A percentile compares a stretch with the other conserved stretches of the same genome.
phyloP scores from a whole-genome alignment of 306 rosid genomes.

The Rubus parviflorus region DNA sequence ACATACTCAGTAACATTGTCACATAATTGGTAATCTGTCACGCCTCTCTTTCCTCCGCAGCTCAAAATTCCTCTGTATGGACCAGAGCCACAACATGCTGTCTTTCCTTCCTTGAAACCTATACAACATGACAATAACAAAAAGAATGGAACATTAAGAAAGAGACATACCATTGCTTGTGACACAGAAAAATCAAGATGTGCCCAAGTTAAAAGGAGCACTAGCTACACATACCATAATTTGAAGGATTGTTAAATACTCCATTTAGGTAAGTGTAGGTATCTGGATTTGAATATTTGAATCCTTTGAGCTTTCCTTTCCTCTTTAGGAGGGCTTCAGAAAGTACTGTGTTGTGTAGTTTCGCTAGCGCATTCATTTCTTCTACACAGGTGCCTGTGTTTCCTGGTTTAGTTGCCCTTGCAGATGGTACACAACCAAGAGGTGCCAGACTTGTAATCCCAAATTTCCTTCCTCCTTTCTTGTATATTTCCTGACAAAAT shows the following conservation, averaged over 20 bases:
- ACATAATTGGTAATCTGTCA: slow-evolving; percentile 37
- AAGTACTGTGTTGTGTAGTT: slow-evolving; percentile 12
- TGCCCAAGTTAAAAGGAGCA: too few species aligned
- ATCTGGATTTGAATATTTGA: slow-evolving; percentile 10
- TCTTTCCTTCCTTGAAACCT: slow-evolving; percentile 35
- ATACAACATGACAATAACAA: neutral
- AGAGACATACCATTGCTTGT: neutral
- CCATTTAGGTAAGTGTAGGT: neutral
- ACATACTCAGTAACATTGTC: slow-evolving; percentile 24
- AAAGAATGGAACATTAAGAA: neutral
- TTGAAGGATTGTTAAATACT: slow-evolving; percentile 27
- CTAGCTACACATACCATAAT: slow-evolving; percentile 7
- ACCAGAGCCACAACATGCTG: slow-evolving; percentile 36
- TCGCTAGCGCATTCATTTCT: neutral
- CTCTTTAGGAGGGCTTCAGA: neutral
- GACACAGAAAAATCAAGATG: neutral
- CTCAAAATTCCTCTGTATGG: slow-evolving; percentile 16
- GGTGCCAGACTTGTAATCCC: too few species aligned
- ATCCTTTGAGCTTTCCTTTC: neutral
- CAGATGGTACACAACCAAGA: too few species aligned
- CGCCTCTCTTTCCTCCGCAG: slow-evolving; percentile 37
- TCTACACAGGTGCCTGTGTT: neutral
- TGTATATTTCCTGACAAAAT: neutral
- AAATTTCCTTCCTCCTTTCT: neutral
- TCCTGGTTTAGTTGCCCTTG: too few species aligned